Evolutionary conservation across 2,329 filamentous ascomycete species (phyloP).

Genomic region (Emmonsiellopsis sp.): DNA sequence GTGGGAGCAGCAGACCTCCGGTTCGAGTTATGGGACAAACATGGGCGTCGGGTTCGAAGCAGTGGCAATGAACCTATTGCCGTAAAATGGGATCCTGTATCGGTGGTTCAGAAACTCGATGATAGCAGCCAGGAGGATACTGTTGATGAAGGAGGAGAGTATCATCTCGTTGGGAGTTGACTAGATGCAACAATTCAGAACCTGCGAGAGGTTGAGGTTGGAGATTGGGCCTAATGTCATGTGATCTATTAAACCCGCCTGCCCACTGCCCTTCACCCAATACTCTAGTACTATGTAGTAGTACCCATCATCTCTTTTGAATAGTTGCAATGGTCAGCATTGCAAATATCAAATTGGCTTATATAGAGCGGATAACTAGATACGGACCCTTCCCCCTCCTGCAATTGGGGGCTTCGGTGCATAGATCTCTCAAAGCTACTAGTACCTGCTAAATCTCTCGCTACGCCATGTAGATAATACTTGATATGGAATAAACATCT

Average conservation of each 20-base stretch:
- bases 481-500: too few species aligned
- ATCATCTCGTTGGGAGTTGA: background rate
- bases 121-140: background rate
- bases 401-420: too few species aligned
- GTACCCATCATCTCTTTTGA: background rate
- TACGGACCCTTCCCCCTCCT: too few species aligned
- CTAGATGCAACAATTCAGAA: background rate
- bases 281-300: background rate
- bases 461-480: too few species aligned
- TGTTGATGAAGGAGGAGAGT: background rate
- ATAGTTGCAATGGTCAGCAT: too few species aligned
- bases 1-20: constrained; percentile 26
- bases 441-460: too few species aligned
- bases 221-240: too few species aligned
- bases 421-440: too few species aligned
- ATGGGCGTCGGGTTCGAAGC: constrained; percentile 15
- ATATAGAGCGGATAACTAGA: too few species aligned
- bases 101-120: background rate
- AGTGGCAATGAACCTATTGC: constrained; percentile 20
- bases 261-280: too few species aligned
- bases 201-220: background rate
- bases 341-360: too few species aligned
- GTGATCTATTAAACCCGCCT: too few species aligned
- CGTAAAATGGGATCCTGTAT: constrained; percentile 21
- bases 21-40: constrained; percentile 25